phyloP scores from a whole-genome alignment of 305 asterid genomes.

The Salvia sclarea region DNA sequence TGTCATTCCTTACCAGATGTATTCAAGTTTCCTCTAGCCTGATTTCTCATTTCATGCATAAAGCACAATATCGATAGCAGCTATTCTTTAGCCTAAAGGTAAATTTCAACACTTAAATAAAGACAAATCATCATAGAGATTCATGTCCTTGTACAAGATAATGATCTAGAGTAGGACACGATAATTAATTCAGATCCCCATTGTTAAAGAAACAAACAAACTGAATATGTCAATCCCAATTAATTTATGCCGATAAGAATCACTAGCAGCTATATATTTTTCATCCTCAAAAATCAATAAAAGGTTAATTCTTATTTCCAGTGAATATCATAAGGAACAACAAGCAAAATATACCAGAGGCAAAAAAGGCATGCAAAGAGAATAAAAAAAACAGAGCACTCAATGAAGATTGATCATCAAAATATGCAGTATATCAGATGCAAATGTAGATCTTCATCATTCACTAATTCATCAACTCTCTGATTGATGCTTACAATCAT shows the following conservation, averaged over 20 bases:
- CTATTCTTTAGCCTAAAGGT: not conserved
- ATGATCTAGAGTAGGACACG: constrained; percentile 8
- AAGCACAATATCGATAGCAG: not conserved
- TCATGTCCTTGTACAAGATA: constrained; percentile 3
- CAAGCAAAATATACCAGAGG: not conserved
- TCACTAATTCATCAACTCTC: constrained; percentile 11
- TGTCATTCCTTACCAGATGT: not conserved
- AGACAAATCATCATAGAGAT: constrained; percentile 7
- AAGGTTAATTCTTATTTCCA: not conserved
- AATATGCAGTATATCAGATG: constrained; percentile 17
- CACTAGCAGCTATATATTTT: constrained; percentile 12
- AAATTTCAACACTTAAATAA: not conserved
- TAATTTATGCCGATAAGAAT: not conserved
- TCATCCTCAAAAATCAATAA: not conserved
- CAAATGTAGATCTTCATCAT: constrained; percentile 26
- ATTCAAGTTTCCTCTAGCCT: not conserved
- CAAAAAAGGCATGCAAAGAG: constrained; percentile 2
- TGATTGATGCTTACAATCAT: constrained; percentile 14
- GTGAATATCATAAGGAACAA: constrained; percentile 8
- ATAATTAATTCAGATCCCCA: not conserved
- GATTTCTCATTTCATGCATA: not conserved
- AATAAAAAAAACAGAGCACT: not conserved
- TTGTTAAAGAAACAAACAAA: not conserved
- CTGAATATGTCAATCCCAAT: constrained; percentile 2
- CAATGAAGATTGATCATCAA: constrained; percentile 18